Percentiles rank a stretch among this genome's conserved stretches.
Conservation (phyloP, 208 protist species). For the Acanthamoeba healyi region DNA sequence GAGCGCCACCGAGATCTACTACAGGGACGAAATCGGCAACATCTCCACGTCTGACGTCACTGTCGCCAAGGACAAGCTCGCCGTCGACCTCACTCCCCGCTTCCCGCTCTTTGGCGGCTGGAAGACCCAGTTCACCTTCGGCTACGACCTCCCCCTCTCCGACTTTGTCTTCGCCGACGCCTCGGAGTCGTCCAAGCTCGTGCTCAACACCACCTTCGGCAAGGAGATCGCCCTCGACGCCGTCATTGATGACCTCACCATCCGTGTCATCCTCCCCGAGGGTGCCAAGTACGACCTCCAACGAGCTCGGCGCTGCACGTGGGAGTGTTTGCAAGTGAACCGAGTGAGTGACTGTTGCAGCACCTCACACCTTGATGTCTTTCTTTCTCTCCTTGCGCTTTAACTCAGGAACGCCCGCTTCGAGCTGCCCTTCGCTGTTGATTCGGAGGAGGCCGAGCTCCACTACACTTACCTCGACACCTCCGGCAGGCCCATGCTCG, state of each 20-base stretch:
- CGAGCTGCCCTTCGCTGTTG: constrained; percentile 78
- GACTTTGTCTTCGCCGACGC: constrained; percentile 67
- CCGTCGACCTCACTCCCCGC: constrained; percentile 85
- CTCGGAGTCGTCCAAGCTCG: not conserved
- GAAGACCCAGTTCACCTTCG: constrained; percentile 87
- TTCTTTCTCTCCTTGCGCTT: not conserved
- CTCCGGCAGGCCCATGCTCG: constrained; percentile 79
- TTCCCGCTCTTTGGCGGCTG: constrained; percentile 90
- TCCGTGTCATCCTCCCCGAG: constrained; percentile 86
- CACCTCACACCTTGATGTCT: no score
- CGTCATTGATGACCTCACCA: constrained; percentile 74
- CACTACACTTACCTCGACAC: constrained; percentile 85
- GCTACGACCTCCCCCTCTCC: constrained; percentile 86
- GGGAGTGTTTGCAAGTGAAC: no score
- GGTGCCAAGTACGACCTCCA: constrained; percentile 71
- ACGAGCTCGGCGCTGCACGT: not conserved
- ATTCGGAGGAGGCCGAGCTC: constrained; percentile 11
- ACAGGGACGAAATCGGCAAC: constrained; percentile 90
- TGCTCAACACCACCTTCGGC: constrained; percentile 81
- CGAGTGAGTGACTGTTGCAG: not conserved
- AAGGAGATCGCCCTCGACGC: constrained; percentile 36
- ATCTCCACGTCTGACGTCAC: constrained; percentile 86
- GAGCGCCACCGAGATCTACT: constrained; percentile 85
- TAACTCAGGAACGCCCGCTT: constrained; percentile 77
- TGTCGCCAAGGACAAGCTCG: constrained; percentile 7